A percentile compares a stretch with the other conserved stretches of the same genome.
Evolutionary conservation across 352 stramenopile genomes (phyloP).

Genomic region (Elongisporangium senticosum): DNA sequence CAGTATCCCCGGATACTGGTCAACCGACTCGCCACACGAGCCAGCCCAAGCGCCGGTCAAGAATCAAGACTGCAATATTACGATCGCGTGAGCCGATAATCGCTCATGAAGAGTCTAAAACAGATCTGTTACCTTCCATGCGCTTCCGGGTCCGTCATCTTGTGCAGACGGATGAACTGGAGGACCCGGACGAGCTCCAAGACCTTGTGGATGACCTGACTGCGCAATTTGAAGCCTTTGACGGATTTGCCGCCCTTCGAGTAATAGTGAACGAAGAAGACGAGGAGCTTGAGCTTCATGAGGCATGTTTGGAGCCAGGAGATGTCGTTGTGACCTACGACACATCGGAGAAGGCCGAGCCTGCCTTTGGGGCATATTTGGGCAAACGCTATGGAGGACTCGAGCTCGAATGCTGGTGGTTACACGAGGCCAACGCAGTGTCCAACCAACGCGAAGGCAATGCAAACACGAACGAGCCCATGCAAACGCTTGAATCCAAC

Average conservation of each 20-base stretch:
- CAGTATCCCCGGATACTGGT: background rate
- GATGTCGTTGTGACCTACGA: background rate
- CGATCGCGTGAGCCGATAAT: slow-evolving; percentile 3
- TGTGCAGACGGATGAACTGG: slow-evolving; percentile 35
- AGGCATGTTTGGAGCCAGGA: background rate
- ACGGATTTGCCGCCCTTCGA: slow-evolving; percentile 7
- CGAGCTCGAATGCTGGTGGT: background rate
- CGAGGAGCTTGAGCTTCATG: background rate
- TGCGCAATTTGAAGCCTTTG: slow-evolving; percentile 24
- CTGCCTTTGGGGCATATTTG: background rate
- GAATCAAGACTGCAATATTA: slow-evolving; percentile 23
- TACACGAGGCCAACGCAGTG: background rate
- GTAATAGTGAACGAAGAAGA: background rate
- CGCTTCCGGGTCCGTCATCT: slow-evolving; percentile 26
- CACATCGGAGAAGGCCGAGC: background rate
- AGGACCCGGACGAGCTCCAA: slow-evolving; percentile 44
- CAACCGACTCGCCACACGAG: background rate
- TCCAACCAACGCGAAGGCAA: background rate
- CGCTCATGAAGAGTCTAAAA: background rate
- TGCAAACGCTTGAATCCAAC: background rate
- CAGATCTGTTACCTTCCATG: background rate
- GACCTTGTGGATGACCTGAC: slow-evolving; percentile 35
- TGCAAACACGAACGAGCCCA: background rate
- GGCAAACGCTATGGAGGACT: background rate
- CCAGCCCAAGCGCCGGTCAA: slow-evolving; percentile 21